Evolutionary conservation across 2,329 filamentous ascomycete genomes (phyloP).

Genomic region (Chaetothyriales sp.): DNA sequence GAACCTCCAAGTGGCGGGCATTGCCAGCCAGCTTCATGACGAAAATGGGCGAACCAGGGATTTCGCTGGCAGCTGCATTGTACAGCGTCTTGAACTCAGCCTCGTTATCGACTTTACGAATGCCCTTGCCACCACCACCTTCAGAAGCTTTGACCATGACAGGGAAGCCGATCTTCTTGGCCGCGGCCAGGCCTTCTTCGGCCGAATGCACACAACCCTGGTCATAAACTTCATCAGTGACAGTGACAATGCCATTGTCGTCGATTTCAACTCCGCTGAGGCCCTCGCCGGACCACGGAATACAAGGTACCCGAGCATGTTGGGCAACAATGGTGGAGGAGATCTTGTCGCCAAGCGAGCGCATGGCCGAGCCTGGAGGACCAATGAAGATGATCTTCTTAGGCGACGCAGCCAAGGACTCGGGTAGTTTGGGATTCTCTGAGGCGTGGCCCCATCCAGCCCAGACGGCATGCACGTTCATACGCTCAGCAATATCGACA

Average conservation of each 20-base stretch:
- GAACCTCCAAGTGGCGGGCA: slow-evolving; percentile 91
- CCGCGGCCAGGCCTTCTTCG: slow-evolving; percentile 76
- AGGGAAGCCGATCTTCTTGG: slow-evolving; percentile 86
- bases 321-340: slow-evolving; percentile 98
- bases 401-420: slow-evolving; percentile 85
- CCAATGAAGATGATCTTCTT: slow-evolving; percentile 99
- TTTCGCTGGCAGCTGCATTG: slow-evolving; percentile 92
- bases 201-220: slow-evolving; percentile 84
- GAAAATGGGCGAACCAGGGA: slow-evolving; percentile 97
- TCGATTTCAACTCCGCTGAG: slow-evolving; percentile 71
- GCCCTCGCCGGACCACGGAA: slow-evolving; percentile 97
- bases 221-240: slow-evolving; percentile 69
- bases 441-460: slow-evolving; percentile 98
- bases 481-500: slow-evolving; percentile 94
- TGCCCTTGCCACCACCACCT: slow-evolving; percentile 97
- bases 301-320: slow-evolving; percentile 89
- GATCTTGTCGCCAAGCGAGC: slow-evolving; percentile 97
- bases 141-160: slow-evolving; percentile 99
- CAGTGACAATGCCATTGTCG: slow-evolving; percentile 76
- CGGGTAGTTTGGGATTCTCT: slow-evolving; percentile 94
- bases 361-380: slow-evolving; percentile 94
- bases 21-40: slow-evolving; percentile 99
- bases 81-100: slow-evolving; percentile 77
- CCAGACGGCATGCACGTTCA: slow-evolving; percentile 97
- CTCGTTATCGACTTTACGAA: slow-evolving; percentile 81